These are phyloP conservation scores for Ustilaginoidea virens DNA, from an alignment of 2,329 filamentous ascomycete species.

Conservation along the genomic window DNA sequence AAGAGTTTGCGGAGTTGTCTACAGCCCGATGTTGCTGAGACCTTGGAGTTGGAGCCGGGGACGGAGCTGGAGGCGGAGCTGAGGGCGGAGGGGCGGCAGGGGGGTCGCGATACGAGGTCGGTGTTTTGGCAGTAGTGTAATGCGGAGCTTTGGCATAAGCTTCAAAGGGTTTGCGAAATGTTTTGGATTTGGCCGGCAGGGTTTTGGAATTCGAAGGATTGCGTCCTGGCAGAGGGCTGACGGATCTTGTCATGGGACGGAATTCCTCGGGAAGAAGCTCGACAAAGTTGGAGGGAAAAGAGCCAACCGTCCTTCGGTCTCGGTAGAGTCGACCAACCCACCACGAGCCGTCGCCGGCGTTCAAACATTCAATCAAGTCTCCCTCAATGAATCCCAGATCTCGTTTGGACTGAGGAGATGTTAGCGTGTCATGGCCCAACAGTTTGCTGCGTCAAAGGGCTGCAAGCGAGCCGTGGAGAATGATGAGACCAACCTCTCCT, in stretches of 20 bases:
- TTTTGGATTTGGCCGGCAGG: slow-evolving; percentile 43
- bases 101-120: slow-evolving; percentile 36
- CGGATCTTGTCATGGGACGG: slow-evolving; percentile 52
- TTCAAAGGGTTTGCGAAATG: slow-evolving; percentile 52
- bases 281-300: slow-evolving; percentile 97
- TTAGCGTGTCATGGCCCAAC: background rate
- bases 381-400: slow-evolving; percentile 96
- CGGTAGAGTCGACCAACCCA: slow-evolving; percentile 89
- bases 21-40: slow-evolving; percentile 5
- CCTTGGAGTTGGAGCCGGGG: slow-evolving; percentile 10
- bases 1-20: slow-evolving; percentile 13
- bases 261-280: slow-evolving; percentile 76
- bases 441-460: background rate
- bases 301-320: slow-evolving; percentile 77
- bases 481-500: slow-evolving; percentile 73
- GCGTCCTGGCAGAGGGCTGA: slow-evolving; percentile 42
- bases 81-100: slow-evolving; percentile 14
- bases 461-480: too few relatives aligned
- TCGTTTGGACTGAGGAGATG: slow-evolving; percentile 51
- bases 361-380: slow-evolving; percentile 93
- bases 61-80: slow-evolving; percentile 4
- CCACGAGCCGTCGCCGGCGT: slow-evolving; percentile 95
- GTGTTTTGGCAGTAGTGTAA: slow-evolving; percentile 47
- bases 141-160: slow-evolving; percentile 52
- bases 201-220: slow-evolving; percentile 38